Evolutionary conservation across 345 rosid species (phyloP).

Genomic region (Camelina neglecta): DNA sequence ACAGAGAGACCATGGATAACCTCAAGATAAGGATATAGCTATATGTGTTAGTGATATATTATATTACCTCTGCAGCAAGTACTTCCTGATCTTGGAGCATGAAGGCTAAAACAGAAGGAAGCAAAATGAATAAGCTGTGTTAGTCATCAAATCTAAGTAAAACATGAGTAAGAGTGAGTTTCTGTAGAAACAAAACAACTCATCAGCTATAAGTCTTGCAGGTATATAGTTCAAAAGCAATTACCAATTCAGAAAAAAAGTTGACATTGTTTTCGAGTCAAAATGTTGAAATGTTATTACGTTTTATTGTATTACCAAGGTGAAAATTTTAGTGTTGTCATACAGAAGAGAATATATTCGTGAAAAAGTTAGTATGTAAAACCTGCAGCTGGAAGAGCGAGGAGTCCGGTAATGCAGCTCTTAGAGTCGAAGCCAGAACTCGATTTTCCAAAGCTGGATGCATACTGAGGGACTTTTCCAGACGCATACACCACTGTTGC

Average conservation of each 20-base stretch:
- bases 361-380: neutral
- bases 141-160: neutral
- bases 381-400: slow-evolving; percentile 91
- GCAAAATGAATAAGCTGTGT: neutral
- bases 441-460: slow-evolving; percentile 54
- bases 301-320: neutral
- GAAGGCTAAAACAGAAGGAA: neutral
- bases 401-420: slow-evolving; percentile 72
- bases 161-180: neutral
- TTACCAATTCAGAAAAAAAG: neutral
- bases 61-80: slow-evolving; percentile 4
- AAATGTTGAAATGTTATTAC: neutral
- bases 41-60: neutral
- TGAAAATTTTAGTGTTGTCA: neutral
- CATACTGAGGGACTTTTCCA: slow-evolving; percentile 56
- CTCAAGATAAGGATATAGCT: neutral
- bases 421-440: slow-evolving; percentile 54
- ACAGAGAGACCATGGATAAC: neutral
- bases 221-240: neutral
- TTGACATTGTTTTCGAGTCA: neutral
- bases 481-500: slow-evolving; percentile 60
- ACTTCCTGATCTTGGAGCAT: slow-evolving; percentile 22
- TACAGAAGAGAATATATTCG: neutral
- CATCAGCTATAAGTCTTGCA: slow-evolving; percentile 7
- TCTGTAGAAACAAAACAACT: neutral